These are phyloP conservation scores for Protomyces macrosporus DNA, from an alignment of 1,139 yeast genomes.

Conservation along the genomic window DNA sequence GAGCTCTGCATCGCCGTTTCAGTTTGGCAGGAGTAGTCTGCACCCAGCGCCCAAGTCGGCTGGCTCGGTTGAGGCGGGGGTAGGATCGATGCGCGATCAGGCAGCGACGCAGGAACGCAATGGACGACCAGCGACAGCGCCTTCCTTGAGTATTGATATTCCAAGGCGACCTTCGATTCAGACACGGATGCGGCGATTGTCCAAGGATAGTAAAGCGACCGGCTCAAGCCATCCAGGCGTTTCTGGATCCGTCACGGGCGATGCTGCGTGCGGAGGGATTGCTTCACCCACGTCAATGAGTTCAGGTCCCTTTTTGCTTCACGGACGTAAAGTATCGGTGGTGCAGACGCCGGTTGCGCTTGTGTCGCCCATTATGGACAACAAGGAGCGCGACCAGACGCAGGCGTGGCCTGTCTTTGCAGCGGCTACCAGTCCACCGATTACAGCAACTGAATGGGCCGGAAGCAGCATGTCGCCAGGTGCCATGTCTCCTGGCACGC, in stretches of 20 bases:
- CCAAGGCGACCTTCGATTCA: not conserved
- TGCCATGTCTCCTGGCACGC: not conserved
- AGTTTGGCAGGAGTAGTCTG: no score
- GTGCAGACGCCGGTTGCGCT: constrained; percentile 20
- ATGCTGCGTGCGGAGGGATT: not conserved
- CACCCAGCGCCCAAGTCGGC: not conserved
- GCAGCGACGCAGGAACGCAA: not conserved
- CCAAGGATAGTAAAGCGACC: not conserved
- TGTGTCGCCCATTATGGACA: not conserved
- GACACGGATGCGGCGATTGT: not conserved
- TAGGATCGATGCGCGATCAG: not conserved
- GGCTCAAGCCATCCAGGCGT: not conserved
- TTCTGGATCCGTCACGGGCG: no score
- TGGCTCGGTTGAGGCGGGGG: not conserved
- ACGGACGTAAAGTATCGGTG: constrained; percentile 23
- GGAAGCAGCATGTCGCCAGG: not conserved
- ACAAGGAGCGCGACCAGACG: not conserved
- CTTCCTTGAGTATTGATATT: not conserved
- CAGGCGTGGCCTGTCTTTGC: no score
- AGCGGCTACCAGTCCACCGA: no score
- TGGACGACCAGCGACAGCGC: not conserved
- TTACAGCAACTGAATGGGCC: no score
- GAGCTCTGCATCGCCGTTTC: not conserved
- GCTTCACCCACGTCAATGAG: constrained; percentile 13
- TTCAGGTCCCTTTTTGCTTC: constrained; percentile 15